A percentile compares a stretch with the other conserved stretches of the same genome.
Evolutionary conservation across 2,329 filamentous ascomycete species (phyloP).

Genomic region (Exophiala alcalophila): DNA sequence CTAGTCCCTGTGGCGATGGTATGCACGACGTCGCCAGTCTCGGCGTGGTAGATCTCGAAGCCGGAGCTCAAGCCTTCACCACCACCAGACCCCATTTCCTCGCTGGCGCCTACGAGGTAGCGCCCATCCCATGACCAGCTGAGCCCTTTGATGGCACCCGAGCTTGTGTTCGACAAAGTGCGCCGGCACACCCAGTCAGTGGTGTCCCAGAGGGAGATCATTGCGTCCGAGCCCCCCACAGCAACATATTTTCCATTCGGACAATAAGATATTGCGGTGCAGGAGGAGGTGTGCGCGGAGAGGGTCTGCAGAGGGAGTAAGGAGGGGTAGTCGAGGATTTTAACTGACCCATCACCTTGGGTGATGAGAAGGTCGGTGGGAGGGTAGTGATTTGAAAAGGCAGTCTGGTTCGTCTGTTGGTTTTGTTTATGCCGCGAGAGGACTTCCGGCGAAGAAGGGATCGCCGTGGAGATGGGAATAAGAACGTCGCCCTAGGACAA

Average conservation of each 20-base stretch:
- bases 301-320: constrained; percentile 46
- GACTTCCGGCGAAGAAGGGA: constrained; percentile 38
- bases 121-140: constrained; percentile 52
- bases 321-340: constrained; percentile 48
- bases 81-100: constrained; percentile 44
- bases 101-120: constrained; percentile 48
- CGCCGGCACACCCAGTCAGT: constrained; percentile 51
- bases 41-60: constrained; percentile 50
- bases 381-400: constrained; percentile 46
- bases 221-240: constrained; percentile 48
- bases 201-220: constrained; percentile 52
- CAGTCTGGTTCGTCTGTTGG: constrained; percentile 49
- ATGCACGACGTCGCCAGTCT: constrained; percentile 49
- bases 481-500: constrained; percentile 45
- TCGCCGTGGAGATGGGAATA: constrained; percentile 45
- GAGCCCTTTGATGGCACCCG: constrained; percentile 46
- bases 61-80: constrained; percentile 35
- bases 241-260: constrained; percentile 50
- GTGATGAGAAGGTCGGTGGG: constrained; percentile 52
- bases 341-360: constrained; percentile 49
- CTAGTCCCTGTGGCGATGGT: constrained; percentile 43
- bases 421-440: constrained; percentile 45
- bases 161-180: constrained; percentile 45
- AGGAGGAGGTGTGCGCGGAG: constrained; percentile 49
- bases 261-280: constrained; percentile 45